Conservation (phyloP, 495 filamentous ascomycete species). For the Aspergillus homomorphus region DNA sequence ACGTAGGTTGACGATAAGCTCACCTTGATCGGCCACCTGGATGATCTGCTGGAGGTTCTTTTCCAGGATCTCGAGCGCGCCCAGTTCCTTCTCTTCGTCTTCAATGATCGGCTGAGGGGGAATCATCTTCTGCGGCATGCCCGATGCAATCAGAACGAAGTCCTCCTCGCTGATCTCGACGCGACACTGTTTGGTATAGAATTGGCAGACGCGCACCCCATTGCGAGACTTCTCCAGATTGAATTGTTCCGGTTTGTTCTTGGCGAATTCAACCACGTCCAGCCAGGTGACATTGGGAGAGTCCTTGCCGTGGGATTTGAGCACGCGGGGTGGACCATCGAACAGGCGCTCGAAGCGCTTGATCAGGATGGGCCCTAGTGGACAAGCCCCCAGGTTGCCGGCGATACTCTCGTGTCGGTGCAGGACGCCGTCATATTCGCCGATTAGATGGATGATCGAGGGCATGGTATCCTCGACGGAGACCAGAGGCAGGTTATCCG, state of each 20-base stretch:
- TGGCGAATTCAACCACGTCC: conserved; percentile 81
- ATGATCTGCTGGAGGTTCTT: conserved; percentile 69
- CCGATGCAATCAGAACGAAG: conserved; percentile 74
- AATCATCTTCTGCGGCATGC: conserved; percentile 78
- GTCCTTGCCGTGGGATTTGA: conserved; percentile 63
- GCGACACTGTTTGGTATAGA: conserved; percentile 73
- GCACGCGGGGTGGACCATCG: conserved; percentile 71
- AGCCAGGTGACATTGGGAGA: conserved; percentile 68
- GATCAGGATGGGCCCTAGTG: conserved; percentile 75
- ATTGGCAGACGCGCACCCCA: conserved; percentile 69
- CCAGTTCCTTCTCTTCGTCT: conserved; percentile 82
- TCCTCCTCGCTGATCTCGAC: conserved; percentile 89
- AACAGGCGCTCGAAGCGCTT: conserved; percentile 84
- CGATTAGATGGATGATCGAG: conserved; percentile 62
- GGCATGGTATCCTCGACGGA: conserved; percentile 58
- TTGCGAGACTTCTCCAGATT: conserved; percentile 65
- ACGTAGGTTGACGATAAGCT: conserved; percentile 16
- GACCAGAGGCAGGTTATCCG: conserved; percentile 60
- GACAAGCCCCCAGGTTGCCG: conserved; percentile 78
- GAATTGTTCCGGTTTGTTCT: conserved; percentile 76
- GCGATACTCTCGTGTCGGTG: conserved; percentile 83
- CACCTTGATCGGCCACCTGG: conserved; percentile 78
- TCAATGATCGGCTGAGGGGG: conserved; percentile 79
- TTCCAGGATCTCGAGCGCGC: conserved; percentile 78
- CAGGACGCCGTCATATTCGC: conserved; percentile 78